Evolutionary conservation across 169 alveolate genomes (phyloP).

Genomic region (Plasmodium sp.): DNA sequence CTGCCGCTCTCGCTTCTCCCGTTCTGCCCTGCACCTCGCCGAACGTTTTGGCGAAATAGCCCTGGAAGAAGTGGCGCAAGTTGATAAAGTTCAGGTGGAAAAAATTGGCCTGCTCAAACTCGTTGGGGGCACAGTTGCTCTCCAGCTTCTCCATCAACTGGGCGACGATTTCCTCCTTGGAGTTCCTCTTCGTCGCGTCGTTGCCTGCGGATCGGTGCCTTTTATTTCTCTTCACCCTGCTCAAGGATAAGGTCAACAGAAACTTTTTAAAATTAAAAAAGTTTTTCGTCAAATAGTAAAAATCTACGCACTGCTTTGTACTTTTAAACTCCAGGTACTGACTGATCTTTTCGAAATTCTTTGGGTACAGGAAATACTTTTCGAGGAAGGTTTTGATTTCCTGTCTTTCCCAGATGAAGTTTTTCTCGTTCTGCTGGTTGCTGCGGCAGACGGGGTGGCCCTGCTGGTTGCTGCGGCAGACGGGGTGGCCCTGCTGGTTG

Average conservation of each 20-base stretch:
- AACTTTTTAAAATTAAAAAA: conserved; percentile 42
- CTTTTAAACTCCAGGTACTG: conserved; percentile 88
- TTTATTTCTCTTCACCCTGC: conserved; percentile 24
- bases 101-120: conserved; percentile 48
- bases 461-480: conserved; percentile 12
- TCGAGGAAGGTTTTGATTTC: conserved; percentile 88
- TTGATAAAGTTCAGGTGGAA: neutral
- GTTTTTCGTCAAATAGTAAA: conserved; percentile 76
- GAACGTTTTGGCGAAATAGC: conserved; percentile 31
- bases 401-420: conserved; percentile 86
- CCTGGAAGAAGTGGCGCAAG: conserved; percentile 13
- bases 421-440: conserved; percentile 67
- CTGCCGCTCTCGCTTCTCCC: neutral
- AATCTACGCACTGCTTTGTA: conserved; percentile 88
- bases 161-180: conserved; percentile 59
- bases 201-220: neutral
- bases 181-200: conserved; percentile 27
- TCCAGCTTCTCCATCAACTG: conserved; percentile 44
- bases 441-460: conserved; percentile 68
- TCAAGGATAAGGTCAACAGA: conserved; percentile 31
- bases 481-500: neutral
- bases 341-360: conserved; percentile 89
- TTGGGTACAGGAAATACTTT: conserved; percentile 90
- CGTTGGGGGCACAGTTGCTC: conserved; percentile 19
- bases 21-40: neutral